Evolutionary conservation across 805 yeast genomes (phyloP).

Genomic region (Hanseniaspora meyeri): DNA sequence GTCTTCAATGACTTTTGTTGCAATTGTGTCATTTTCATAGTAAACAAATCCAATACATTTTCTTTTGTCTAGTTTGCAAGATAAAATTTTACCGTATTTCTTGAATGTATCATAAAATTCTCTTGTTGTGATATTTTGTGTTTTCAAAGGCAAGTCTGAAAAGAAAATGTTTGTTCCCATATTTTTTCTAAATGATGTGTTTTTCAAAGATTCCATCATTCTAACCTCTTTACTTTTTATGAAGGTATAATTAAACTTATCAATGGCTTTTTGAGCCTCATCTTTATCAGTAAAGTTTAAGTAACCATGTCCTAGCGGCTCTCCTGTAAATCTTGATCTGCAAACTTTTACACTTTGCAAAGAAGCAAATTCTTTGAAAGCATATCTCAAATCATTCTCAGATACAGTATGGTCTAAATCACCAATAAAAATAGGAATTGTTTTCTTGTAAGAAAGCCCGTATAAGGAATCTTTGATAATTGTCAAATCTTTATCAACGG

Average conservation of each 20-base stretch:
- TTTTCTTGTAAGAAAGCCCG: constrained; percentile 14
- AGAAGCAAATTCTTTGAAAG: constrained; percentile 35
- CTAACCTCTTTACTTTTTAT: constrained; percentile 36
- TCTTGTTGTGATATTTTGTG: constrained; percentile 30
- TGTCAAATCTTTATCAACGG: not conserved
- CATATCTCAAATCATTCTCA: constrained; percentile 35
- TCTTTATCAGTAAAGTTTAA: constrained; percentile 42
- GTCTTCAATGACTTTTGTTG: constrained; percentile 27
- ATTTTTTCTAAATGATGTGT: constrained; percentile 30
- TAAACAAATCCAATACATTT: constrained; percentile 34
- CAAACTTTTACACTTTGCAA: constrained; percentile 51
- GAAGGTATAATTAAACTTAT: constrained; percentile 40
- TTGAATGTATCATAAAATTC: constrained; percentile 40
- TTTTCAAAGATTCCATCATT: constrained; percentile 45
- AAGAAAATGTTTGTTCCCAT: constrained; percentile 42
- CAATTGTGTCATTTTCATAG: constrained; percentile 27
- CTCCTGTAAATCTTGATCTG: constrained; percentile 38
- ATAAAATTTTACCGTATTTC: constrained; percentile 34
- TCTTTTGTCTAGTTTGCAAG: constrained; percentile 31
- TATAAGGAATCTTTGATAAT: not conserved
- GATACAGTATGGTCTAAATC: constrained; percentile 41
- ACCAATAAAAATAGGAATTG: constrained; percentile 46
- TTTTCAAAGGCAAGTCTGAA: constrained; percentile 32
- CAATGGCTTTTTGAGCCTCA: constrained; percentile 47
- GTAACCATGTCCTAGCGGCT: constrained; percentile 62